phyloP scores from a whole-genome alignment of 106 monocot species.

The Dactylorhiza incarnata region DNA sequence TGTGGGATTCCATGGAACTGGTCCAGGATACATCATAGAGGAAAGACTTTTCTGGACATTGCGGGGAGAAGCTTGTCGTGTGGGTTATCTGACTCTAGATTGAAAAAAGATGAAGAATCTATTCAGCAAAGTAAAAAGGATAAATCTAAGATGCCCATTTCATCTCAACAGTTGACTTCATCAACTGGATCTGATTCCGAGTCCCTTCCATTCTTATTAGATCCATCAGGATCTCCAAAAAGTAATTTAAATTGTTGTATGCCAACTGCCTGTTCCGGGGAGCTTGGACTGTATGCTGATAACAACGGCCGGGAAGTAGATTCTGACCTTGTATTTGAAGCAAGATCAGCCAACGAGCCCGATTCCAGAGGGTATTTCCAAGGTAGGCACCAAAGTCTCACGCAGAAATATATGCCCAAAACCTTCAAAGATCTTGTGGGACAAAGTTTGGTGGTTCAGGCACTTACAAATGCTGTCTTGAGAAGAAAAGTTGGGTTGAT shows the following conservation, averaged over 20 bases:
- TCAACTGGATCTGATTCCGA: conserved; percentile 69
- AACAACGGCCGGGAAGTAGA: conserved; percentile 36
- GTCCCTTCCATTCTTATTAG: conserved; percentile 56
- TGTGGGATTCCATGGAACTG: conserved; percentile 97
- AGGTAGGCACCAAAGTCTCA: conserved; percentile 51
- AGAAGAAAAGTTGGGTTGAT: conserved; percentile 74
- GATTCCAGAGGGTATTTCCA: conserved; percentile 7
- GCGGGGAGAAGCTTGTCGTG: conserved; percentile 93
- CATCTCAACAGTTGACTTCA: conserved; percentile 39
- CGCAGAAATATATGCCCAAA: conserved; percentile 86
- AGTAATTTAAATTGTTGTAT: conserved; percentile 20
- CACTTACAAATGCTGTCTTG: conserved; percentile 75
- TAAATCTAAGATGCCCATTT: conserved; percentile 18
- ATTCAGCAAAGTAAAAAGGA: conserved; percentile 25
- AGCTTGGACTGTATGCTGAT: conserved; percentile 55
- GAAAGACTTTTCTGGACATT: conserved; percentile 69
- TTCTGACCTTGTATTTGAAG: conserved; percentile 48
- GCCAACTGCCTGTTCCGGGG: conserved; percentile 42
- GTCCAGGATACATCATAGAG: conserved; percentile 87
- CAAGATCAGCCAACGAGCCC: conserved; percentile 25
- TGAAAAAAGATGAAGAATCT: conserved; percentile 35
- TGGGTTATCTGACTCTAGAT: conserved; percentile 64
- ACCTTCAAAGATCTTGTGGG: conserved; percentile 91
- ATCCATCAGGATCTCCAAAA: conserved; percentile 45
- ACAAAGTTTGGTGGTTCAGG: conserved; percentile 85